Percentiles rank a stretch among this genome's conserved stretches.
Evolutionary conservation across 208 protist species (phyloP).

Genomic region (Phytomonas sp.): DNA sequence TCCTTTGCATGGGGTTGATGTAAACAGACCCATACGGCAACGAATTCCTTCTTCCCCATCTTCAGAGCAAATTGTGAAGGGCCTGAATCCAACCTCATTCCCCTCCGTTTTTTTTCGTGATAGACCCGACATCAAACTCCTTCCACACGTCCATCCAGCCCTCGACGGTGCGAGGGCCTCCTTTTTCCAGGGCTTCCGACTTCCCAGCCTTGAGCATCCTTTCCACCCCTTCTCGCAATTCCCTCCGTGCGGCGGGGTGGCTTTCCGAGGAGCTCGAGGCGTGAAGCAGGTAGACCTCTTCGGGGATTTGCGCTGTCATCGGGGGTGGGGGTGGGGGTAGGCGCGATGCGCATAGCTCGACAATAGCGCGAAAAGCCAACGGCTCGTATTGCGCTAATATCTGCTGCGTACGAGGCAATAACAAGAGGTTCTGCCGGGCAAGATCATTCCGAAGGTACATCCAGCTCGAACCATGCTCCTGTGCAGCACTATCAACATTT

Average conservation of each 20-base stretch:
- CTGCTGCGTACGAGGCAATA: conserved; percentile 69
- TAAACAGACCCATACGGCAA: not conserved
- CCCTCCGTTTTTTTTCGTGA: not conserved
- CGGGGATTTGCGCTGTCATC: conserved; percentile 38
- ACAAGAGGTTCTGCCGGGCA: conserved; percentile 71
- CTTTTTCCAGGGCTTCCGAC: conserved; percentile 26
- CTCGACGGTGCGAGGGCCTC: conserved; percentile 31
- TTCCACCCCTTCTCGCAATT: conserved; percentile 53
- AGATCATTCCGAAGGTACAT: conserved; percentile 69
- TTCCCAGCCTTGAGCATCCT: conserved; percentile 41
- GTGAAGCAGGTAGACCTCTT: conserved; percentile 42
- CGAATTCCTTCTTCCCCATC: not conserved
- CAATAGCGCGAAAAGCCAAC: conserved; percentile 75
- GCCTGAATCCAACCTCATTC: conserved; percentile 1
- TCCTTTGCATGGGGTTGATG: not conserved
- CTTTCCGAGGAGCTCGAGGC: conserved; percentile 17
- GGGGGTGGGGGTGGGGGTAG: conserved; percentile 73
- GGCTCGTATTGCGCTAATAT: conserved; percentile 83
- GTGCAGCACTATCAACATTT: conserved; percentile 80
- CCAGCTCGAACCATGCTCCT: conserved; percentile 78
- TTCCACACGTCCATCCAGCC: conserved; percentile 74
- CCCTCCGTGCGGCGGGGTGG: conserved; percentile 45
- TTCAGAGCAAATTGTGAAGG: conserved; percentile 2
- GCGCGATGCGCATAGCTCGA: conserved; percentile 79
- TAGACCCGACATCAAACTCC: conserved; percentile 46